Base-by-base conservation (phyloP, 2,329 filamentous ascomycete species). In the Trichoderma arundinaceum region DNA sequence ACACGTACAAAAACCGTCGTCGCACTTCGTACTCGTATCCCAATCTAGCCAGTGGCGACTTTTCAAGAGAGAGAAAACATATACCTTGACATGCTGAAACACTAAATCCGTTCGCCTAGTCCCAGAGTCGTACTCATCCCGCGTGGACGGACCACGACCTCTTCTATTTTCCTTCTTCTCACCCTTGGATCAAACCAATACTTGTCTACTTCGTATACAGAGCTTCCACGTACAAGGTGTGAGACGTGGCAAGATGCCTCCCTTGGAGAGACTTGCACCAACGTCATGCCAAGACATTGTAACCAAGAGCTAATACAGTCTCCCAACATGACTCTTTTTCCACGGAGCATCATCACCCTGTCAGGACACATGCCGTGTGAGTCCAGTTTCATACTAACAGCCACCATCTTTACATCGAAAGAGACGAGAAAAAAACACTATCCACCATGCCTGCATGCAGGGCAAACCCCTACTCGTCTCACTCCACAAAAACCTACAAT, bases 401-500 rank as follows among this genome's bases (percentile, higher is more conserved):
- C n/a, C 17, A 6, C 17, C 19, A 38, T 7, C 7, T 28, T 48
- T 39, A 6, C 9, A 32, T 32, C 7, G 17, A 28, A 17, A 28
- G 12, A 7, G 22, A 17, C 9, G 15, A 1, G 19, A 51, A n/a
- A 35, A 32, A 49, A 51, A 28, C 13, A 28, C 57, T 51, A 51
- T 60, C 57, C 57, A 60, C 57, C 56, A 38, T 38, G 22, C 53
- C 13, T 52, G 56, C 44, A 59, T 59, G 54, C 44, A 65, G 62
- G 62, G 62, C 62, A 51, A 60, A 51, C 62, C 62, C 62, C 62
- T 59, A 65, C 52, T 44, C 22, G 19, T n/a, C 15, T 56, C 52
- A 49, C 61, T 39, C 49, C 46, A 60, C 53, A 53, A 61, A 51
- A 33, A 38, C 46, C 12, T 60, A 35, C 53, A 51, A 12, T 7